Evolutionary conservation across 306 rosid genomes (phyloP), one percentile per base, ranked within the genome.

Genomic region (Luffa aegyptiaca): DNA sequence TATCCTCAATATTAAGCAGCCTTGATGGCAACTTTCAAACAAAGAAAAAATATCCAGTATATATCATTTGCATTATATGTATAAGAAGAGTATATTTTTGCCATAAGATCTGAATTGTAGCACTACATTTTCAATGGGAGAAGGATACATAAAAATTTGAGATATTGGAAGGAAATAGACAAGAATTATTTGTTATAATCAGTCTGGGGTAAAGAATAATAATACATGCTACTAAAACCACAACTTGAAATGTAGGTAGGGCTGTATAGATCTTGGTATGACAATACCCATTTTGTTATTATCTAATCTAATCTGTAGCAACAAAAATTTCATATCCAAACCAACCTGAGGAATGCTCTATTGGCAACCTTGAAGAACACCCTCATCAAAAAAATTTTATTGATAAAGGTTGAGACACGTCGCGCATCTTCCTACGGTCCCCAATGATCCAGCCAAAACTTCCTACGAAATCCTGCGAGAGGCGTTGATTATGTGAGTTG

Each of bases 141-240:
- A 75, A 75, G 62, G 63, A 75, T 51, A 51, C 45, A 73, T 35
- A 33, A 75, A 52, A 52, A 36, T 9, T 51, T 52, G 35, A 51
- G 35, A 75, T 35, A 75, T 52, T 35, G 31, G 63, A 51, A 37
- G 48, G 79, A 75, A 75, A 74, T 33, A 55, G 46, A 52, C 64
- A 53, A 37, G 20, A 75, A 75, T 52, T 75, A 75, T 52, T 75
- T 2, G 45, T 51, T 33, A 35, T 75, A 51, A 75, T 53, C 35
- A 53, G 45, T 75, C 79, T 75, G 63, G 33, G 31, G 64, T 17
- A 75, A 75, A 75, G 79, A 75, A 75, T 75, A 75, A 52, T 35
- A 53, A 75, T 75, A 75, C 79, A 75, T 75, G 13, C 33, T 49
- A 74, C 78, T 74, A 74, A 51, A 51, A 74, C 78, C 78, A 74